A percentile compares a stretch with the other conserved stretches of the same genome.
Evolutionary conservation across 2,329 filamentous ascomycete genomes (phyloP).

Genomic region (Berkeleyomyces rouxiae): DNA sequence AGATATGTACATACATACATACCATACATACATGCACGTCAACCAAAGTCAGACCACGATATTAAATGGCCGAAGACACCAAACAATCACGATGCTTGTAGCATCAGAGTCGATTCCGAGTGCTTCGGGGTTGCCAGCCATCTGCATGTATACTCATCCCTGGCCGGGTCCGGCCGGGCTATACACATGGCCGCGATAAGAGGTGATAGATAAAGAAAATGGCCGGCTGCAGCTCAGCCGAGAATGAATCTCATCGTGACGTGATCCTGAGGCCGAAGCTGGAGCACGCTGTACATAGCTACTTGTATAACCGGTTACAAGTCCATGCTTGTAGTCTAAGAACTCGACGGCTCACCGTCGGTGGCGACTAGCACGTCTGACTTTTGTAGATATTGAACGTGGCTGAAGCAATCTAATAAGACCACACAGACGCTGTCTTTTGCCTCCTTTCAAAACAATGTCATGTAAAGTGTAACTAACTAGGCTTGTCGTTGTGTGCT

Average conservation of each 20-base stretch:
- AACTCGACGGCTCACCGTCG: not conserved
- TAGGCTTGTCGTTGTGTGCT: not conserved
- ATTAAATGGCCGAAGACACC: too few relatives aligned
- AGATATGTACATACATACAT: not conserved
- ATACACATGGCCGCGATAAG: not conserved
- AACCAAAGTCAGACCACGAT: not conserved
- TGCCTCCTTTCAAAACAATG: not conserved
- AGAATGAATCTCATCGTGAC: not conserved
- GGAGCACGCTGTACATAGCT: not conserved
- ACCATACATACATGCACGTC: not conserved
- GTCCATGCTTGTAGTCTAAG: not conserved
- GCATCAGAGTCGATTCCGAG: too few relatives aligned
- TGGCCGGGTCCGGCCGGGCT: not conserved
- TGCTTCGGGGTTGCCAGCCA: too few relatives aligned
- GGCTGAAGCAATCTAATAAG: too few relatives aligned
- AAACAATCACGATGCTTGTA: too few relatives aligned
- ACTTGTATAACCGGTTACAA: not conserved
- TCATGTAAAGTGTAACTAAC: not conserved
- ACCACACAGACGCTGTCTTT: not conserved
- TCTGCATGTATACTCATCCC: not conserved
- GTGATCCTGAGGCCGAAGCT: not conserved
- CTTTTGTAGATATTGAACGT: too few relatives aligned
- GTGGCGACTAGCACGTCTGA: too few relatives aligned
- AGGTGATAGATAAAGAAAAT: not conserved
- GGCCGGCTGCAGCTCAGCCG: not conserved